A percentile compares a stretch with the other conserved stretches of the same genome.
Evolutionary conservation across 2,329 filamentous ascomycete species (phyloP).

Genomic region (Phyllosticta ampelicida): DNA sequence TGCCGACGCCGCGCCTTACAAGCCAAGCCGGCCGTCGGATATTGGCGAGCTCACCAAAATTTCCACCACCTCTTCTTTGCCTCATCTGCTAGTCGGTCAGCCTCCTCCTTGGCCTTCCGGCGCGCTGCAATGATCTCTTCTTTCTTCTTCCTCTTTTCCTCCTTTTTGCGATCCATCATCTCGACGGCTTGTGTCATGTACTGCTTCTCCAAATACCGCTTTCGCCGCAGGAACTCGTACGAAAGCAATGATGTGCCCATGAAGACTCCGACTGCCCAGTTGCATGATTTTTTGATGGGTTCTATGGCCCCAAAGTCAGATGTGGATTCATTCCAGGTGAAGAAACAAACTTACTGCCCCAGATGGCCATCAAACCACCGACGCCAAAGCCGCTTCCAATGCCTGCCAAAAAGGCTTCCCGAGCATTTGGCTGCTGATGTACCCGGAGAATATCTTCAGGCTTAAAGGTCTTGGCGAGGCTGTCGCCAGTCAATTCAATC

Average conservation of each 20-base stretch:
- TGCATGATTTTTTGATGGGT: slow-evolving; percentile 56
- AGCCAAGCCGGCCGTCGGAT: neutral
- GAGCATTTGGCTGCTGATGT: slow-evolving; percentile 71
- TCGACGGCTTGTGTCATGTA: slow-evolving; percentile 82
- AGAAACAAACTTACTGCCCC: slow-evolving; percentile 51
- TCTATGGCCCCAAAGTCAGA: slow-evolving; percentile 32
- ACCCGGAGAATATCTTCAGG: slow-evolving; percentile 59
- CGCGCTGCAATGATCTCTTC: slow-evolving; percentile 30
- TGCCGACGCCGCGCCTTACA: neutral
- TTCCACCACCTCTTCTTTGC: slow-evolving; percentile 24
- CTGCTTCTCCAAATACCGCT: slow-evolving; percentile 61
- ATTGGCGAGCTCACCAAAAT: slow-evolving; percentile 1
- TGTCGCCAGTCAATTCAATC: slow-evolving; percentile 25
- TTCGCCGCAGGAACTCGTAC: slow-evolving; percentile 77
- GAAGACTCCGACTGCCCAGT: slow-evolving; percentile 78
- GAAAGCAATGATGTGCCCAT: slow-evolving; percentile 56
- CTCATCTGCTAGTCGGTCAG: slow-evolving; percentile 23
- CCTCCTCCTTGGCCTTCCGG: slow-evolving; percentile 33
- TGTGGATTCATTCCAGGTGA: neutral
- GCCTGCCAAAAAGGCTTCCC: slow-evolving; percentile 71
- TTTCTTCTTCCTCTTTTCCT: slow-evolving; percentile 33
- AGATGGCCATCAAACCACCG: slow-evolving; percentile 62
- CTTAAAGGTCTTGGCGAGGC: slow-evolving; percentile 49
- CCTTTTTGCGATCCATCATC: slow-evolving; percentile 63
- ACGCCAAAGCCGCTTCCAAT: slow-evolving; percentile 69